Conservation (phyloP, 306 rosid species). For the Glycine tomentella region DNA sequence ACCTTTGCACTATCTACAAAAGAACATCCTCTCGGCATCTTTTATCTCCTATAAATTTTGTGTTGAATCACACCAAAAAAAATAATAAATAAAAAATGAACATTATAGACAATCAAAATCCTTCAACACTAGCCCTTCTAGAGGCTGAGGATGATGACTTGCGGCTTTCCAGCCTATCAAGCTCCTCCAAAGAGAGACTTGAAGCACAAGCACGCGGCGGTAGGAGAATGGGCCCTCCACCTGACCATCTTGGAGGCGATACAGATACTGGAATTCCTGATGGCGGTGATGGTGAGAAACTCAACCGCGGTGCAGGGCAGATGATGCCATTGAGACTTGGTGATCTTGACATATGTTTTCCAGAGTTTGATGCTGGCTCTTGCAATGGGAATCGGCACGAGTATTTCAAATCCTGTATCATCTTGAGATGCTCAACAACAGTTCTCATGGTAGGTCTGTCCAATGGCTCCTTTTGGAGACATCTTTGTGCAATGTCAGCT, state of each 20-base stretch:
- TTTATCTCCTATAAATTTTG: constrained; percentile 77
- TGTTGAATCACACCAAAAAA: constrained; percentile 70
- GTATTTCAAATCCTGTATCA: constrained; percentile 82
- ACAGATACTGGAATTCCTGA: constrained; percentile 56
- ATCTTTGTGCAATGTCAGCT: constrained; percentile 87
- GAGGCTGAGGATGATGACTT: constrained; percentile 76
- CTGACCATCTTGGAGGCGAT: constrained; percentile 73
- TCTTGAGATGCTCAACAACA: constrained; percentile 77
- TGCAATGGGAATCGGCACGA: constrained; percentile 85
- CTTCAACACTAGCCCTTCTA: constrained; percentile 85
- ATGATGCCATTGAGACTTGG: constrained; percentile 89
- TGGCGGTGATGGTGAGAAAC: constrained; percentile 87
- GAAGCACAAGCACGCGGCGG: constrained; percentile 75
- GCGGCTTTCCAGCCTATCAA: constrained; percentile 79
- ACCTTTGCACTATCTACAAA: constrained; percentile 79
- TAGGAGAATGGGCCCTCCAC: constrained; percentile 51
- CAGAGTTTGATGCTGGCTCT: constrained; percentile 73
- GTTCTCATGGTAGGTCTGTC: constrained; percentile 98
- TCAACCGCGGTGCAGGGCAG: constrained; percentile 66
- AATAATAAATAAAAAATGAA: constrained; percentile 48
- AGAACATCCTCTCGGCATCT: constrained; percentile 61
- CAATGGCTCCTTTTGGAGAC: constrained; percentile 94
- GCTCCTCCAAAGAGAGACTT: constrained; percentile 77
- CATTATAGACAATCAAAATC: constrained; percentile 84
- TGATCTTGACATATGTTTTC: constrained; percentile 81